phyloP scores from a whole-genome alignment of 768 basidiomycete species.

The Phaffia australis region DNA sequence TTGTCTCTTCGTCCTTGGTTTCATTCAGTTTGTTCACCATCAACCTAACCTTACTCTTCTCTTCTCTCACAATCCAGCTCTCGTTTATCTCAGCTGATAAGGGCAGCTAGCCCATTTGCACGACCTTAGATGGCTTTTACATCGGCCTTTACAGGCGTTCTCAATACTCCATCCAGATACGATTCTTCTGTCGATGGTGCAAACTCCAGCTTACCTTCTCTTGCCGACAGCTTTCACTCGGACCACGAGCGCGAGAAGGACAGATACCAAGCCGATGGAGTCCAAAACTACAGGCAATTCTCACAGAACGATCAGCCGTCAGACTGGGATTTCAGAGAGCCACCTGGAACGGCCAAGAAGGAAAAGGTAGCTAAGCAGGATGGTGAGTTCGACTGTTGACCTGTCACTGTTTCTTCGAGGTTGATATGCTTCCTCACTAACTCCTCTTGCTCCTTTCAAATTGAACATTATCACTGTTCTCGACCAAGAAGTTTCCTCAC shows the following conservation, averaged over 20 bases:
- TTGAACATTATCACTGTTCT: not conserved
- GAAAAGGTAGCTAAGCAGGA: not conserved
- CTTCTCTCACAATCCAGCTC: no score
- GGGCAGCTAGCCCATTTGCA: no score
- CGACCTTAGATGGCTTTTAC: no score
- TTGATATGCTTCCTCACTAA: not conserved
- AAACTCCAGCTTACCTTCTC: slow-evolving; percentile 15
- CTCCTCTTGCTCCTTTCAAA: not conserved
- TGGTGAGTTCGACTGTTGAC: not conserved
- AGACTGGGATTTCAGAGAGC: not conserved
- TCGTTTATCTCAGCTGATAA: no score
- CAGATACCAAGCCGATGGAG: not conserved
- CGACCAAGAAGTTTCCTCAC: not conserved
- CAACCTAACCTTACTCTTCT: no score
- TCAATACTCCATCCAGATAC: not conserved
- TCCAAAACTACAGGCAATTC: not conserved
- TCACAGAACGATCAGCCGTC: not conserved
- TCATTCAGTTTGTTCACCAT: no score
- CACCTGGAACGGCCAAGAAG: slow-evolving; percentile 14
- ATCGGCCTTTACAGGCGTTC: no score
- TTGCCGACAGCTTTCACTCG: slow-evolving; percentile 22
- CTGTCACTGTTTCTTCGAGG: not conserved
- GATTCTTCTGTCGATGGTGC: not conserved
- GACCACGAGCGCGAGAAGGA: slow-evolving; percentile 17
- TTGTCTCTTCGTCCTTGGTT: no score